These are phyloP conservation scores for Holtermannia corniformis DNA, from an alignment of 768 basidiomycete genomes.

Conservation along the genomic window DNA sequence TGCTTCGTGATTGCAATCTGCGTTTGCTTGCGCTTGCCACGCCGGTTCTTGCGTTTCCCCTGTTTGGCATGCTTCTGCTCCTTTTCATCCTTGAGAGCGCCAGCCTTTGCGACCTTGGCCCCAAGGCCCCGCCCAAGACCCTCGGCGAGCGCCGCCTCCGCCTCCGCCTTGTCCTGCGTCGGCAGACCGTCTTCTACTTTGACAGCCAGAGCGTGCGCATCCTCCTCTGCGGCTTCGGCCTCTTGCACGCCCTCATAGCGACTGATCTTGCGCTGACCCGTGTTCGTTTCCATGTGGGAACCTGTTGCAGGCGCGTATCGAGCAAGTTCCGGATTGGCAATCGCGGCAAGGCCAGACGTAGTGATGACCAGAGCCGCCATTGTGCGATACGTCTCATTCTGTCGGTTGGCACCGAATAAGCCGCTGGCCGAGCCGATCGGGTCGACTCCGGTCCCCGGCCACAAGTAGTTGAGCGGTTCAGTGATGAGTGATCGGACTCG, in stretches of 20 bases:
- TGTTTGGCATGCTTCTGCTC: background rate
- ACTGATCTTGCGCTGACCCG: conserved; percentile 17
- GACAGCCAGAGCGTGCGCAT: conserved; percentile 7
- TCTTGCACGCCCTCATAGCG: conserved; percentile 16
- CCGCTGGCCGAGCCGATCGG: background rate
- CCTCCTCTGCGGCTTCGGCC: conserved; percentile 15
- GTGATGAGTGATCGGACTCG: conserved; percentile 6
- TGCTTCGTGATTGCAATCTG: conserved; percentile 29
- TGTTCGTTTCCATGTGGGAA: conserved; percentile 21
- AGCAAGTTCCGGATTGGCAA: conserved; percentile 19
- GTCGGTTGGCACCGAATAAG: background rate
- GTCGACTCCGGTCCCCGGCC: conserved; percentile 8
- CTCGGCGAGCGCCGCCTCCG: conserved; percentile 2
- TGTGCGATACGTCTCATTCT: conserved; percentile 1
- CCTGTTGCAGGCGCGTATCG: conserved; percentile 24
- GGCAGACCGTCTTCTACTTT: conserved; percentile 5
- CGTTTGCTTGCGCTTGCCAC: conserved; percentile 27
- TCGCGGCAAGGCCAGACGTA: conserved; percentile 14
- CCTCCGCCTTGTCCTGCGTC: conserved; percentile 12
- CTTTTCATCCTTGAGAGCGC: background rate
- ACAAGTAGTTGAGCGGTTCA: conserved; percentile 4
- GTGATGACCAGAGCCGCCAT: conserved; percentile 27
- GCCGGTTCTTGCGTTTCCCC: conserved; percentile 1
- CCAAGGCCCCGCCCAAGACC: background rate
- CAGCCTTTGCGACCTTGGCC: background rate